Evolutionary conservation across 2,329 filamentous ascomycete genomes (phyloP).

Genomic region (Cladophialophora carrionii): DNA sequence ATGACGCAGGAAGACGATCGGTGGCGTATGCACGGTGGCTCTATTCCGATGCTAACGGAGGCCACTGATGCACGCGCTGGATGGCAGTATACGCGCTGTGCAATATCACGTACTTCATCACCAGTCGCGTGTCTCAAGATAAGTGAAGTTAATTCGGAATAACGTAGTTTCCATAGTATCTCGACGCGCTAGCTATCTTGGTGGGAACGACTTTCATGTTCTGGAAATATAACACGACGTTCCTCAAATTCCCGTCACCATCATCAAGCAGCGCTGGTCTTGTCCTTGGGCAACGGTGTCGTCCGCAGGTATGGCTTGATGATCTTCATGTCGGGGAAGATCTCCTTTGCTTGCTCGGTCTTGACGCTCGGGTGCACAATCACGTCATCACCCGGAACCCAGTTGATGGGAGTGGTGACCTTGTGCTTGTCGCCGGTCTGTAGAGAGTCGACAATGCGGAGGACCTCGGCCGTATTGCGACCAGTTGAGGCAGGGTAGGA

Average conservation of each 20-base stretch:
- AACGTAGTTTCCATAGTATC: neutral
- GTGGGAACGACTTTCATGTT: neutral
- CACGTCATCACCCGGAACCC: constrained; percentile 62
- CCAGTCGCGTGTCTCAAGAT: neutral
- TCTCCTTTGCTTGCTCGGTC: constrained; percentile 61
- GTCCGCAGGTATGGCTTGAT: constrained; percentile 66
- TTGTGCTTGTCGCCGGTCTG: constrained; percentile 64
- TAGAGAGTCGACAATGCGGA: constrained; percentile 62
- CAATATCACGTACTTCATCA: constrained; percentile 5
- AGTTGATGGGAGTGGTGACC: constrained; percentile 66
- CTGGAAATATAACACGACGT: neutral
- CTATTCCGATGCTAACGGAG: neutral
- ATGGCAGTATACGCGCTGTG: constrained; percentile 4
- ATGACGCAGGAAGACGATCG: constrained; percentile 1
- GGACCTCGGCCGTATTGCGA: constrained; percentile 60
- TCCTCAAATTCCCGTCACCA: neutral
- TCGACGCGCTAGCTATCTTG: neutral
- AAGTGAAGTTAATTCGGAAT: neutral
- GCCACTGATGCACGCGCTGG: constrained; percentile 1
- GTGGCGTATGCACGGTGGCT: neutral
- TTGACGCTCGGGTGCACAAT: constrained; percentile 64
- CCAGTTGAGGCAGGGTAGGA: constrained; percentile 66
- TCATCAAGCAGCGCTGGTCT: constrained; percentile 52
- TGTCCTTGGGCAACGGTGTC: constrained; percentile 62
- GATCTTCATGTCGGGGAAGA: constrained; percentile 63